Evolutionary conservation across 225 moss, liverwort and hornwort species (phyloP).

Genomic region (Asterella californica): DNA sequence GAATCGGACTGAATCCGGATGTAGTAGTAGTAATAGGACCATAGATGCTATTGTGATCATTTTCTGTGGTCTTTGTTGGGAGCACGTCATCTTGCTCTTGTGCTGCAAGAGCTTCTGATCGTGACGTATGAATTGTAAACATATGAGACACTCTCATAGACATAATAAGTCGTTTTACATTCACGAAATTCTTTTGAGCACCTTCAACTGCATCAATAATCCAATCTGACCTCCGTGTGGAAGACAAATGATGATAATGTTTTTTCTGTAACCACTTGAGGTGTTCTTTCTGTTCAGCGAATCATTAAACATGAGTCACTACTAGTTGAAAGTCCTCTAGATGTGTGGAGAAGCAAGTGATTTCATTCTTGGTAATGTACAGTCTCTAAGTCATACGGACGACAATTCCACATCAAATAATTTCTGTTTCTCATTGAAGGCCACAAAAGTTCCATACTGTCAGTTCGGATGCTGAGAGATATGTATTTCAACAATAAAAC

Average conservation of each 20-base stretch:
- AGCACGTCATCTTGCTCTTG: not conserved
- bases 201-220: slow-evolving; percentile 64
- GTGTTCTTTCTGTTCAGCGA: slow-evolving; percentile 55
- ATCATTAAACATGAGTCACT: too few species aligned
- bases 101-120: slow-evolving; percentile 21
- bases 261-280: slow-evolving; percentile 63
- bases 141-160: slow-evolving; percentile 37
- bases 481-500: too few species aligned
- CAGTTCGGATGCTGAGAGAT: too few species aligned
- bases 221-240: slow-evolving; percentile 76
- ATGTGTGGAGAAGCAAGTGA: too few species aligned
- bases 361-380: too few species aligned
- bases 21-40: not conserved
- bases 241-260: slow-evolving; percentile 50
- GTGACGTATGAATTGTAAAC: slow-evolving; percentile 31
- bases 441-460: too few species aligned
- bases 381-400: too few species aligned
- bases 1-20: not conserved
- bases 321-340: too few species aligned
- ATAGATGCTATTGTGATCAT: not conserved
- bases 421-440: too few species aligned
- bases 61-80: not conserved
- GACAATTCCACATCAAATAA: too few species aligned
- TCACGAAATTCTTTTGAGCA: slow-evolving; percentile 57
- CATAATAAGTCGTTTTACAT: slow-evolving; percentile 48